Conservation (phyloP, 2,329 filamentous ascomycete species). For the Sporothrix euskadiensis region DNA sequence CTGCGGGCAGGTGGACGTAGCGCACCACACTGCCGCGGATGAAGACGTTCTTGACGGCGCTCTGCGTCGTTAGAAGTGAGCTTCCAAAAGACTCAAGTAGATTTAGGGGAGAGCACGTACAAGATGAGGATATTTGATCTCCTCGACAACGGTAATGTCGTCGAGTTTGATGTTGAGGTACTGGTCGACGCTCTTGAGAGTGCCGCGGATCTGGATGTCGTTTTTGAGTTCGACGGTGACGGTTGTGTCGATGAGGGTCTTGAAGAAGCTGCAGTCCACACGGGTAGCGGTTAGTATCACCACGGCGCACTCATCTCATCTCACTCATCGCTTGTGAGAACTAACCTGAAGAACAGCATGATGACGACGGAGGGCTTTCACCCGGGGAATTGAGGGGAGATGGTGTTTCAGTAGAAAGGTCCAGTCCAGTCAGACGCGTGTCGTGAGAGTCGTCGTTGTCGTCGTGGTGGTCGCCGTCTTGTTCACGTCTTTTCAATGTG, state of each 20-base stretch:
- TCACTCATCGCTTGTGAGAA: background rate
- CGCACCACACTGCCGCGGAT: constrained; percentile 90
- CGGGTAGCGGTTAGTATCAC: background rate
- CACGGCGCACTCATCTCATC: background rate
- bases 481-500: background rate
- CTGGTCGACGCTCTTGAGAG: constrained; percentile 95
- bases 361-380: background rate
- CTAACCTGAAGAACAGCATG: constrained; percentile 26
- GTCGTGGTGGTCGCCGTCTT: background rate
- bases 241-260: constrained; percentile 94
- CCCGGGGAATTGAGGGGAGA: background rate
- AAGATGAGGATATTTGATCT: constrained; percentile 92
- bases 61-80: constrained; percentile 42
- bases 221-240: constrained; percentile 99
- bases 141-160: constrained; percentile 88
- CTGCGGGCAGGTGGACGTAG: constrained; percentile 84
- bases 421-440: background rate
- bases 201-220: constrained; percentile 94
- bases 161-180: constrained; percentile 99
- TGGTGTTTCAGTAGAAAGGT: background rate
- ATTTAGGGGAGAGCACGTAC: constrained; percentile 41
- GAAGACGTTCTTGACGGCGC: constrained; percentile 91
- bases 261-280: constrained; percentile 69
- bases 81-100: background rate
- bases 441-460: background rate